Evolutionary conservation across 2,329 filamentous ascomycete genomes (phyloP), one percentile per base, ranked within the genome.

Genomic region (Moelleriella libera): DNA sequence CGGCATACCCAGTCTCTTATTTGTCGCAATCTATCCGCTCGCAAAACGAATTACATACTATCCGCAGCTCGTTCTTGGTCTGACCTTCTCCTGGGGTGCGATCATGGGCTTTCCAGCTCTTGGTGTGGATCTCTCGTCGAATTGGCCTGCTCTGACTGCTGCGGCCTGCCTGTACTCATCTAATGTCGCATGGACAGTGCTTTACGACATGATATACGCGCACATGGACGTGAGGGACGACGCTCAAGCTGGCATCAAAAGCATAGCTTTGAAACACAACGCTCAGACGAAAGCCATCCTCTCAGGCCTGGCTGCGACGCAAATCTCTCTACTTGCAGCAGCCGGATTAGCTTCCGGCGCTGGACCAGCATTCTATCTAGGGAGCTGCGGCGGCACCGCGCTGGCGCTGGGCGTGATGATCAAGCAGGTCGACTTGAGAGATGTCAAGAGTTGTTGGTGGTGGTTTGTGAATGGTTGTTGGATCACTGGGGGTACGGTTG

Each of bases 201-300:
- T 94, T 40, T 94, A 94, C 62, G 88, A 94, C 62, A 94, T 92
- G 79, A 88, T 94, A 32, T 94, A 94, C 63, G 88, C 88, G 11
- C 88, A 94, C 61, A 90, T 92, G 81, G 88, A 94, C 57, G 83
- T 90, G 62, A 82, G 82, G 58, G 87, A 94, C 56, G 88, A 94
- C 59, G 80, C 73, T 51, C 88, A 88, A 63, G 87, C 83, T 0
- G 88, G 88, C 7, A 92, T 94, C 66, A 94, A 90, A 69, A 87
- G 82, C 58, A 92, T 94, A 55, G 88, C 85, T 1, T 69, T 94
- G 40, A 83, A 83, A 60, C 86, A 94, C 55, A 82, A 85, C 52
- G 72, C 76, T 5, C 75, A 88, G 51, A 89, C 86, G 1, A 94
- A 92, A 64, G 68, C 78, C 46, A 80, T 94, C 7, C 65, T 94